Conservation (phyloP, 768 basidiomycete genomes). For the Trametes maxima region DNA sequence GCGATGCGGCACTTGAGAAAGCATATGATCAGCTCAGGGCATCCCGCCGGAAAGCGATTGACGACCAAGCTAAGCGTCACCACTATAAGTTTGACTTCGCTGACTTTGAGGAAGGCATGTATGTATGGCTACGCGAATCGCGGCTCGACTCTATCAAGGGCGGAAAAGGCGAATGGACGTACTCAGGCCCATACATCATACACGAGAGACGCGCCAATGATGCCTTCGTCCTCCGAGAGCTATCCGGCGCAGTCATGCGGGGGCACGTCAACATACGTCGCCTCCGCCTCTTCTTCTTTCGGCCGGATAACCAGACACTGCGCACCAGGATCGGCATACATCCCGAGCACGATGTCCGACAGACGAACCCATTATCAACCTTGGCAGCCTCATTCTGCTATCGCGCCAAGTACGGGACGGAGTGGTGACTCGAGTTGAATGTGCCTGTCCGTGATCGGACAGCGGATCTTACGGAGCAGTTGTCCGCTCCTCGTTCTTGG, state of each 20-base stretch:
- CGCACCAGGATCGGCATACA: background rate
- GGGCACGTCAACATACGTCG: background rate
- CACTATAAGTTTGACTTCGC: background rate
- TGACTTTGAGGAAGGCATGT: background rate
- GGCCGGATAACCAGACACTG: background rate
- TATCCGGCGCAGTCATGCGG: background rate
- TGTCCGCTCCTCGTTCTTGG: too few species aligned
- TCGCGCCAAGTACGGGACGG: too few species aligned
- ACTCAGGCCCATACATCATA: background rate
- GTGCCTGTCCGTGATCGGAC: too few species aligned
- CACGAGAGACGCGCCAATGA: background rate
- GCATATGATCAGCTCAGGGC: background rate
- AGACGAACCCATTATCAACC: too few species aligned
- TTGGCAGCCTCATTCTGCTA: too few species aligned
- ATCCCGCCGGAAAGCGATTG: background rate
- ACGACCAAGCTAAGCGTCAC: conserved; percentile 2
- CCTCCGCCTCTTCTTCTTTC: background rate
- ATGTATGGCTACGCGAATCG: background rate
- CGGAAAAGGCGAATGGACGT: too few species aligned
- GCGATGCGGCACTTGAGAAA: too few species aligned
- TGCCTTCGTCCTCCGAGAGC: background rate
- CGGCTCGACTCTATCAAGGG: background rate
- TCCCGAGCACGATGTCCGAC: too few species aligned
- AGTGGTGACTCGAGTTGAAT: too few species aligned
- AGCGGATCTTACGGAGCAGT: too few species aligned